These are phyloP conservation scores for Spathaspora jeffriesii DNA, from an alignment of 1,139 yeast genomes.

Conservation along the genomic window DNA sequence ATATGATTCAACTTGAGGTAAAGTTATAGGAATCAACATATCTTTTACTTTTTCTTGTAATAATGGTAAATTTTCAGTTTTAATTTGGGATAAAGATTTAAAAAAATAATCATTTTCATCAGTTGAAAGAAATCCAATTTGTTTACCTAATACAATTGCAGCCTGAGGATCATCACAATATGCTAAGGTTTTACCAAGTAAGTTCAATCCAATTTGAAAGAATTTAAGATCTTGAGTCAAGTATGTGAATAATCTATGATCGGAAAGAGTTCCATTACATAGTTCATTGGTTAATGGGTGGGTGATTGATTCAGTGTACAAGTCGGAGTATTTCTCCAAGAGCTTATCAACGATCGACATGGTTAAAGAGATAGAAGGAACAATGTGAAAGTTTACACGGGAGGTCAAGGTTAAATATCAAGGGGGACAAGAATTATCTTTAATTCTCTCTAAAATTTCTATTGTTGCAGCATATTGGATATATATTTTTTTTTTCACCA, in stretches of 20 bases:
- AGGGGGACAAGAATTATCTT: not conserved
- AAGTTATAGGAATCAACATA: constrained; percentile 17
- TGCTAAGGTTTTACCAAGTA: constrained; percentile 47
- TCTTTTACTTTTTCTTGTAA: constrained; percentile 19
- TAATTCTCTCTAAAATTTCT: not conserved
- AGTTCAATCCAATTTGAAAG: constrained; percentile 42
- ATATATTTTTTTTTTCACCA: not conserved
- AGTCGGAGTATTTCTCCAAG: constrained; percentile 20
- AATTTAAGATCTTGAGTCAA: constrained; percentile 50
- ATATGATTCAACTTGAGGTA: constrained; percentile 39
- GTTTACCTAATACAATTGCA: constrained; percentile 43
- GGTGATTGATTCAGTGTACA: constrained; percentile 28
- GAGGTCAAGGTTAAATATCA: not conserved
- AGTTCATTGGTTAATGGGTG: constrained; percentile 48
- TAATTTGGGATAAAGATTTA: constrained; percentile 31
- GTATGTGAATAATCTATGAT: constrained; percentile 42
- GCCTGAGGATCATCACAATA: constrained; percentile 40
- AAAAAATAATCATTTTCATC: constrained; percentile 52
- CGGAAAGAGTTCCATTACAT: constrained; percentile 46
- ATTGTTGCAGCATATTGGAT: not conserved
- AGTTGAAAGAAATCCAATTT: constrained; percentile 49
- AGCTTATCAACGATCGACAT: constrained; percentile 16
- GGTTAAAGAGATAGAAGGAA: not conserved
- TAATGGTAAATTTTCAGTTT: constrained; percentile 12
- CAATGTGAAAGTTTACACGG: not conserved